These are phyloP conservation scores for Suhomyces vadensis DNA, from an alignment of 805 yeast species.

Conservation along the genomic window DNA sequence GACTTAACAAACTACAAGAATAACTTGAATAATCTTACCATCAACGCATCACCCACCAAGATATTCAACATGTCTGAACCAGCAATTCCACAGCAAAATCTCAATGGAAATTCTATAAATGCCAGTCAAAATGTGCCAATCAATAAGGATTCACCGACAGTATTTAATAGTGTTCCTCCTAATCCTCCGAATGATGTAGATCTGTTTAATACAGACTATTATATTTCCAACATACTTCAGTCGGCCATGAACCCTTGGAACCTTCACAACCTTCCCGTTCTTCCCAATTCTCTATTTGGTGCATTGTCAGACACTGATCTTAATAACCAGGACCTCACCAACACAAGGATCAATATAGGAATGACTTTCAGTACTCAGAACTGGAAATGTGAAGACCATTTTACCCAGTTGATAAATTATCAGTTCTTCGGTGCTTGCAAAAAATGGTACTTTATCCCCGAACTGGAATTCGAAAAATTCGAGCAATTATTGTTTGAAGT, in stretches of 20 bases:
- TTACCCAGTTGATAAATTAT: conserved; percentile 52
- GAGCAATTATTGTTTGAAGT: conserved; percentile 41
- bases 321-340: conserved; percentile 44
- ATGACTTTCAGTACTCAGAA: conserved; percentile 55
- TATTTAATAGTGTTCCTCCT: background rate
- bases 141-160: background rate
- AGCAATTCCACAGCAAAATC: background rate
- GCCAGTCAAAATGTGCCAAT: background rate
- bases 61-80: conserved; percentile 3
- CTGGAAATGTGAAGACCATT: conserved; percentile 65
- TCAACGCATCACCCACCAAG: conserved; percentile 15
- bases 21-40: conserved; percentile 20
- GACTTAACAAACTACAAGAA: conserved; percentile 28
- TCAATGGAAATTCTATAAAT: background rate
- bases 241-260: conserved; percentile 53
- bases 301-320: conserved; percentile 42
- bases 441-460: conserved; percentile 65
- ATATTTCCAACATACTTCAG: conserved; percentile 19
- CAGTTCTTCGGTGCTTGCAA: conserved; percentile 56
- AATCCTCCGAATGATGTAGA: conserved; percentile 10
- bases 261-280: conserved; percentile 52
- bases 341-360: conserved; percentile 50
- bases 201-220: conserved; percentile 22
- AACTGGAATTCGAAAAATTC: conserved; percentile 51
- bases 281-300: conserved; percentile 50